Percentiles rank a stretch among this genome's conserved stretches.
phyloP scores from a whole-genome alignment of 257 asterid species.

The Misopates orontium region DNA sequence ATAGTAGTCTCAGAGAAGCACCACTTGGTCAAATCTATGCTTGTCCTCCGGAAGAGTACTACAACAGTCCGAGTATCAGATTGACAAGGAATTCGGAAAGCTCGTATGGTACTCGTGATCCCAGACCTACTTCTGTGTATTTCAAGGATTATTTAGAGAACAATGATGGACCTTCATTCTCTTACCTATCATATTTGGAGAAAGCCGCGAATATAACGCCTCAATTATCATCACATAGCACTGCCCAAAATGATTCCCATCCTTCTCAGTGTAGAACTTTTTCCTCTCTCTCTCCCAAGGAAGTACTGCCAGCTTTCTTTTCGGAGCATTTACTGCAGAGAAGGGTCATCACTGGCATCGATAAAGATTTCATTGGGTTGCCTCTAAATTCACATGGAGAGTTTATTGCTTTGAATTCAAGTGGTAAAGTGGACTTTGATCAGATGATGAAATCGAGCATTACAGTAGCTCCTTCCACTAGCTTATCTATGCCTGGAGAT shows the following conservation, averaged over 20 bases:
- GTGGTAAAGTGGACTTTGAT: slow-evolving; percentile 33
- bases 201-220: slow-evolving; percentile 25
- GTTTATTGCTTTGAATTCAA: slow-evolving; percentile 44
- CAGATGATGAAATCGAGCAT: slow-evolving; percentile 37
- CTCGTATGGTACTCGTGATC: slow-evolving; percentile 33
- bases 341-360: slow-evolving; percentile 27
- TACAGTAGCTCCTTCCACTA: slow-evolving; percentile 28
- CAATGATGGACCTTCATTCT: slow-evolving; percentile 34
- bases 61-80: slow-evolving; percentile 24
- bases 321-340: slow-evolving; percentile 30
- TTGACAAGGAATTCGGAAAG: slow-evolving; percentile 26
- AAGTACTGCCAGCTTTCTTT: slow-evolving; percentile 36
- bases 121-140: slow-evolving; percentile 31
- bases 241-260: slow-evolving; percentile 30
- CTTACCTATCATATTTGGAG: slow-evolving; percentile 22
- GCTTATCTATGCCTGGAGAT: slow-evolving; percentile 32
- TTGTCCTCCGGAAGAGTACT: slow-evolving; percentile 32
- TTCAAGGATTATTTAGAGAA: slow-evolving; percentile 42
- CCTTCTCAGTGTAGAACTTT: slow-evolving; percentile 37
- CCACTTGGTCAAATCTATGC: slow-evolving; percentile 27
- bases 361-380: slow-evolving; percentile 52
- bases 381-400: slow-evolving; percentile 80
- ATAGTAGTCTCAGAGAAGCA: slow-evolving; percentile 24
- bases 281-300: slow-evolving; percentile 44
- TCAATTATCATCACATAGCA: slow-evolving; percentile 30